Evolutionary conservation across 2,329 filamentous ascomycete genomes (phyloP), one percentile per base, ranked within the genome.

Genomic region (Penicillium sp.): DNA sequence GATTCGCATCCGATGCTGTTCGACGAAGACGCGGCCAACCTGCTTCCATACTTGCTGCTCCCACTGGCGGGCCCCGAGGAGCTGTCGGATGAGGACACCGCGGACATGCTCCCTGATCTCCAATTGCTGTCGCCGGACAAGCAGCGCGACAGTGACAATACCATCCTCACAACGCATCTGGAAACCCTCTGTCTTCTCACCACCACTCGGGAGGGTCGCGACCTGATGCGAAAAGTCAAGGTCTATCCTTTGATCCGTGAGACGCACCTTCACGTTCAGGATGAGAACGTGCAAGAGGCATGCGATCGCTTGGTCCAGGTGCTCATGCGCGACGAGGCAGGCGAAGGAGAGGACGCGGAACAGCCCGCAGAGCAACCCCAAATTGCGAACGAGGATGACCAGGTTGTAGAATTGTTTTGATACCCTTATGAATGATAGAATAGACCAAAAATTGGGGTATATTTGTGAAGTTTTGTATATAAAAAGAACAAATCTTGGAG

Each of bases 91-190:
- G 91, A 97, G 45, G 94, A 99, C 62, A 88, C 84, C 54, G 82
- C 91, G 68, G 85, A 82, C 38, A 96, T 99, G 91, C 80, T 96
- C 10, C 87, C 92, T 0, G 94, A 97, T 70, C 79, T 96, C 58
- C 93, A 97, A 74, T 81, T 97, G 0, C 80, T 97, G 10, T 88
- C 92, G 0, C 89, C 92, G 0, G 92, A 97, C 68, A 97, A 99
- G 79, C 80, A 88, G 74, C 84, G 93, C 39, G 94, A 99, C 60
- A 73, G 81, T 3, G 90, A 97, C 65, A 72, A 76, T 14, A 83
- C 84, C 44, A 94, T 96, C 59, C 81, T 97, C 50, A 84, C 88
- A 68, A 94, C 90, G 3, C 92, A 97, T 71, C 75, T 99, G 18
- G 94, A 99, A 76, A 96, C 92, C 1, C 72, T 99, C 50, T 82